Evolutionary conservation across 2,329 filamentous ascomycete genomes (phyloP).

Genomic region (Aureobasidium sp.): DNA sequence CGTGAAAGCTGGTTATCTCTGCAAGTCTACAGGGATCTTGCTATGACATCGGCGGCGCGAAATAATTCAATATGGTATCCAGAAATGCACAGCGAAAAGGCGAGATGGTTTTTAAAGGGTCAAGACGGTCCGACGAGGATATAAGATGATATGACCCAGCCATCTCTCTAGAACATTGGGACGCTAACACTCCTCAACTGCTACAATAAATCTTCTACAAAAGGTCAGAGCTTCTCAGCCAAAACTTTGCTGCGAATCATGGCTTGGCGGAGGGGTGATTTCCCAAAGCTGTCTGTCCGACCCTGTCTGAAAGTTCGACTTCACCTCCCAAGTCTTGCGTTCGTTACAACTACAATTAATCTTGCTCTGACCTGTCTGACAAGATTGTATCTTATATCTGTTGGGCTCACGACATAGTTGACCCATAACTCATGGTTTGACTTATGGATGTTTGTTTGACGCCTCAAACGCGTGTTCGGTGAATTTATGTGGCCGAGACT

Average conservation of each 20-base stretch:
- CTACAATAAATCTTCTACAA: neutral
- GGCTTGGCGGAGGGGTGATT: slow-evolving; percentile 7
- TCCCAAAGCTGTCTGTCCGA: neutral
- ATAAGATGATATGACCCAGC: slow-evolving; percentile 5
- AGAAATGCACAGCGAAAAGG: neutral
- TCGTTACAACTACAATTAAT: neutral
- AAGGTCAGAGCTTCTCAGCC: slow-evolving; percentile 14
- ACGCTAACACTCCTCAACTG: slow-evolving; percentile 13
- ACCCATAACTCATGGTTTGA: slow-evolving; percentile 51
- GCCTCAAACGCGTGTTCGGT: too few species aligned
- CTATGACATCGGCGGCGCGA: slow-evolving; percentile 19
- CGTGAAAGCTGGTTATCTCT: neutral
- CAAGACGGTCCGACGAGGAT: neutral
- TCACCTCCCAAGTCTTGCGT: neutral
- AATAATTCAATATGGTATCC: neutral
- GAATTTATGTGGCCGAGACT: too few species aligned
- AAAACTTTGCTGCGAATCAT: slow-evolving; percentile 1
- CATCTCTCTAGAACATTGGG: slow-evolving; percentile 18
- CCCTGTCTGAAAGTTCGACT: neutral
- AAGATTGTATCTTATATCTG: neutral
- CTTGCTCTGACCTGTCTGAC: neutral
- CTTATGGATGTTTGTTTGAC: too few species aligned
- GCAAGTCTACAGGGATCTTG: neutral
- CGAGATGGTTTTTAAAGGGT: neutral
- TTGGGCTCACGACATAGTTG: neutral